Percentiles rank a stretch among this genome's conserved stretches.
Conservation (phyloP, 108 stramenopile genomes). For the Bacterosira constricta region DNA sequence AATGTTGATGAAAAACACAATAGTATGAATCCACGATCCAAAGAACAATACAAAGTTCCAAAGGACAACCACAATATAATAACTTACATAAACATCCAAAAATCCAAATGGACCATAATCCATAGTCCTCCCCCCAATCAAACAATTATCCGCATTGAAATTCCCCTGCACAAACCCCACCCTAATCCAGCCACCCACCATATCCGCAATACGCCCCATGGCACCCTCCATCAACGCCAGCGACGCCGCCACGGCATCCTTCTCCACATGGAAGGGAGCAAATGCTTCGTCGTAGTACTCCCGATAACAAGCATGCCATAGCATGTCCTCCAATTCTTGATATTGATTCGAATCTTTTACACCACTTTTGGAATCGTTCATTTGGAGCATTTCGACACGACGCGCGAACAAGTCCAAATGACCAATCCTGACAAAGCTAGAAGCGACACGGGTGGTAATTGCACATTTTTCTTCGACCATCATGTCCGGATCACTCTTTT, state of each 20-base stretch:
- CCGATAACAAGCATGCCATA: conserved; percentile 87
- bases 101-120: conserved; percentile 95
- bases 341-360: conserved; percentile 51
- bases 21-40: neutral
- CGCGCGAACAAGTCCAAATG: conserved; percentile 88
- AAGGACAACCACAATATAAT: neutral
- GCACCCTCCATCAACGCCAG: conserved; percentile 55
- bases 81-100: conserved; percentile 73
- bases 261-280: conserved; percentile 52
- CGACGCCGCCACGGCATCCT: conserved; percentile 62
- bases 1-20: neutral
- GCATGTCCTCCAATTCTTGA: conserved; percentile 70
- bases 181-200: conserved; percentile 89
- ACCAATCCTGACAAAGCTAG: conserved; percentile 82
- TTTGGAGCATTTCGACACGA: conserved; percentile 39
- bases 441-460: conserved; percentile 83
- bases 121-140: conserved; percentile 80
- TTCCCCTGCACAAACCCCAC: conserved; percentile 97
- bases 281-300: conserved; percentile 72
- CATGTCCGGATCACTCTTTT: conserved; percentile 78
- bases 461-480: conserved; percentile 84
- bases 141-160: conserved; percentile 94
- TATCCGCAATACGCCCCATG: conserved; percentile 59
- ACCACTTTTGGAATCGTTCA: conserved; percentile 5
- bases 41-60: neutral